Percentiles rank a stretch among this genome's conserved stretches.
These are phyloP conservation scores for Xylariomycetidae sp. DNA, from an alignment of 2,329 filamentous ascomycete genomes.

Conservation along the genomic window DNA sequence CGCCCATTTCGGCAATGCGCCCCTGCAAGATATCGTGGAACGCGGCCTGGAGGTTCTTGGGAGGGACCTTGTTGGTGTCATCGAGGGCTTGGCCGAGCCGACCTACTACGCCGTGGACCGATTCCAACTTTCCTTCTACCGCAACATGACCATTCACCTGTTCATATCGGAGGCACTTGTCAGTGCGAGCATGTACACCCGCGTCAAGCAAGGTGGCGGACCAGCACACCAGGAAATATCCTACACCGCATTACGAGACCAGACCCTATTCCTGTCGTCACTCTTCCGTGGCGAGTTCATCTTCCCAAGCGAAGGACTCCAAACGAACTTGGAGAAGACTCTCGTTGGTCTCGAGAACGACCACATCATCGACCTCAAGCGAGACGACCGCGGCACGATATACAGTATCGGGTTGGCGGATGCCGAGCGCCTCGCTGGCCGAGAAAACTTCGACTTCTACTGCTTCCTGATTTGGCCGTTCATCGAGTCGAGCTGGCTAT, in stretches of 20 bases:
- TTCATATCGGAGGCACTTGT: conserved; percentile 93
- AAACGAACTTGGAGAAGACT: conserved; percentile 74
- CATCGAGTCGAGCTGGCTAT: conserved; percentile 90
- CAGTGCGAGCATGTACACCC: conserved; percentile 82
- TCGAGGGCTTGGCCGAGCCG: conserved; percentile 76
- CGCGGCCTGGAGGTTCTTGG: conserved; percentile 88
- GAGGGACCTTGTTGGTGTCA: conserved; percentile 75
- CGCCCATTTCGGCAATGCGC: conserved; percentile 80
- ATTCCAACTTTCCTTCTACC: conserved; percentile 96
- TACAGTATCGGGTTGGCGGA: conserved; percentile 67
- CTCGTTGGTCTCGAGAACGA: conserved; percentile 72
- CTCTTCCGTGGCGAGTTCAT: conserved; percentile 97
- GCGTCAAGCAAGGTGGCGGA: conserved; percentile 85
- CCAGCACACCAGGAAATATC: conserved; percentile 72
- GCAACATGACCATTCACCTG: conserved; percentile 98
- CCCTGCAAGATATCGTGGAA: conserved; percentile 77
- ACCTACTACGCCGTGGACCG: conserved; percentile 93
- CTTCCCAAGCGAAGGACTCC: conserved; percentile 81
- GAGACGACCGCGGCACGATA: conserved; percentile 50
- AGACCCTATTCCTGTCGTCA: conserved; percentile 85
- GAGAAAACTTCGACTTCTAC: conserved; percentile 98
- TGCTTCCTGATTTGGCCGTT: conserved; percentile 99
- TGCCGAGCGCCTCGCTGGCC: conserved; percentile 67
- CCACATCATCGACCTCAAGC: conserved; percentile 63
- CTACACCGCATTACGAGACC: conserved; percentile 65